Conservation (phyloP, 2,329 filamentous ascomycete genomes). For the Aspergillus piperis region DNA sequence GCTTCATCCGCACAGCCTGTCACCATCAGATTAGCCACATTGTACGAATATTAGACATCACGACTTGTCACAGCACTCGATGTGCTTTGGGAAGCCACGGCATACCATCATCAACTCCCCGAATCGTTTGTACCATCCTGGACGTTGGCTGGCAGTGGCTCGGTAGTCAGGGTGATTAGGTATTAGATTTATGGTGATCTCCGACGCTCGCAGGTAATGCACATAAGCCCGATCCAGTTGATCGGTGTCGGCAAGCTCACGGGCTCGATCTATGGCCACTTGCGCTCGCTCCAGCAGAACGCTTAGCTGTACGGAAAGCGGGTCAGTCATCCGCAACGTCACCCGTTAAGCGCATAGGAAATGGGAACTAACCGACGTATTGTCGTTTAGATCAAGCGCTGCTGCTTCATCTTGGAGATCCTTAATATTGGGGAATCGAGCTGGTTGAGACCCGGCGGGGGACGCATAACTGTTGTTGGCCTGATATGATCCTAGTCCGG, state of each 20-base stretch:
- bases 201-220: conserved; percentile 79
- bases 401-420: conserved; percentile 44
- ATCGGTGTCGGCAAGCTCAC: conserved; percentile 32
- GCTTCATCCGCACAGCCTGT: conserved; percentile 43
- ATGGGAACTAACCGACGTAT: conserved; percentile 31
- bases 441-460: conserved; percentile 22
- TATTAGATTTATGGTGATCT: conserved; percentile 75
- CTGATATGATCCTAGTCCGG: conserved; percentile 26
- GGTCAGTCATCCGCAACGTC: conserved; percentile 19
- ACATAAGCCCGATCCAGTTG: conserved; percentile 72
- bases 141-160: conserved; percentile 59
- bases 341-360: background rate
- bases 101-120: conserved; percentile 51
- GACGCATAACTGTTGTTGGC: conserved; percentile 25
- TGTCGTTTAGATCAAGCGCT: conserved; percentile 34
- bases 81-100: background rate
- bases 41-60: background rate
- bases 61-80: background rate
- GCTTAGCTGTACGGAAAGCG: conserved; percentile 30
- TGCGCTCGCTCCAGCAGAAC: conserved; percentile 38
- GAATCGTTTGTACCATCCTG: conserved; percentile 53
- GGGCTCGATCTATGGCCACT: conserved; percentile 39
- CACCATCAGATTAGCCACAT: conserved; percentile 13
- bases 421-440: conserved; percentile 42
- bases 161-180: conserved; percentile 75